Percentiles rank a stretch among this genome's conserved stretches.
These are phyloP conservation scores for Hyaloscypha hepaticicola DNA, from an alignment of 495 filamentous ascomycete species.

Conservation along the genomic window DNA sequence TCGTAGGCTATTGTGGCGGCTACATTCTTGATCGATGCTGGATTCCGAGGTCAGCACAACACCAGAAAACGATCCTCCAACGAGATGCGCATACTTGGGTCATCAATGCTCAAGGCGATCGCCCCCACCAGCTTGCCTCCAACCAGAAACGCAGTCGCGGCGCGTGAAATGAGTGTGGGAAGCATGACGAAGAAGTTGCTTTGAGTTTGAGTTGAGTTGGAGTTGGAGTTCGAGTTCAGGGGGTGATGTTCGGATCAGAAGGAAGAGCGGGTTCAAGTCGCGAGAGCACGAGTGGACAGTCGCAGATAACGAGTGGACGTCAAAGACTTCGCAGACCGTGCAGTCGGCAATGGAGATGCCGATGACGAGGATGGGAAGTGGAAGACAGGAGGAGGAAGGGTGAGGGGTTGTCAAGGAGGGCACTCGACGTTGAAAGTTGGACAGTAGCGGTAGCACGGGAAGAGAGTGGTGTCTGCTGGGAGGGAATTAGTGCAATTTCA, in stretches of 20 bases:
- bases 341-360: background rate
- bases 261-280: background rate
- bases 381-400: constrained; percentile 8
- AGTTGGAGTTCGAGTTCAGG: background rate
- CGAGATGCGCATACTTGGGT: constrained; percentile 16
- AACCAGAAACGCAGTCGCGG: constrained; percentile 27
- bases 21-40: constrained; percentile 60
- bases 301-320: constrained; percentile 24
- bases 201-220: background rate
- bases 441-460: background rate
- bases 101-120: constrained; percentile 24
- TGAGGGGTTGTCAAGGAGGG: background rate
- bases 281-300: background rate
- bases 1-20: constrained; percentile 62
- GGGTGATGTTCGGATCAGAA: background rate
- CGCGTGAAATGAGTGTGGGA: constrained; percentile 24
- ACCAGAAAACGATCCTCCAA: background rate
- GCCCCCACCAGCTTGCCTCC: constrained; percentile 21
- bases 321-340: constrained; percentile 13
- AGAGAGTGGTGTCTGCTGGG: background rate
- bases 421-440: constrained; percentile 3
- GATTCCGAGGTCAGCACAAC: constrained; percentile 5
- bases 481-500: background rate
- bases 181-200: constrained; percentile 21
- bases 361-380: constrained; percentile 10